Percentiles rank a stretch among this genome's conserved stretches.
Conservation (phyloP, 371 early-diverging fungal species). For the Mucor circinelloides region DNA sequence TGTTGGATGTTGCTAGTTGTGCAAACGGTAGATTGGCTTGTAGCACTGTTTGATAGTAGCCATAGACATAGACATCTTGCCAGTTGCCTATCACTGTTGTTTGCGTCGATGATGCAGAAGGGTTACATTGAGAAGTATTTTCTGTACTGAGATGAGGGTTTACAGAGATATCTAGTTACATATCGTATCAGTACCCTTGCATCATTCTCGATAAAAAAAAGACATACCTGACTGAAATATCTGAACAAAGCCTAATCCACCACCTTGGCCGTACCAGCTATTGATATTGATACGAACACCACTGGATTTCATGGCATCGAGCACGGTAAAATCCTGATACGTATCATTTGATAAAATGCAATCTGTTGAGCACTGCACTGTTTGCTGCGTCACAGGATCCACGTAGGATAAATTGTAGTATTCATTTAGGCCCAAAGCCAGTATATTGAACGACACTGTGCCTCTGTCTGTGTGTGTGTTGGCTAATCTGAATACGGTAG, state of each 20-base stretch:
- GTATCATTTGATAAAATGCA: slow-evolving; percentile 52
- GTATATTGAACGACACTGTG: slow-evolving; percentile 61
- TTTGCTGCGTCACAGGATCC: slow-evolving; percentile 49
- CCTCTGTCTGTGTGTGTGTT: slow-evolving; percentile 62
- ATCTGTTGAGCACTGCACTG: slow-evolving; percentile 45
- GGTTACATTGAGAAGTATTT: not conserved
- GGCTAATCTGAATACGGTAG: slow-evolving; percentile 64
- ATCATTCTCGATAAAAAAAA: not conserved
- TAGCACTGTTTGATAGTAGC: slow-evolving; percentile 45
- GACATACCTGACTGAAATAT: slow-evolving; percentile 59
- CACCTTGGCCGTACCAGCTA: slow-evolving; percentile 69
- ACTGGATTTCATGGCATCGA: slow-evolving; percentile 22
- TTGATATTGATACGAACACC: slow-evolving; percentile 59
- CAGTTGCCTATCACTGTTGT: slow-evolving; percentile 41
- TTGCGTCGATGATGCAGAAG: slow-evolving; percentile 16
- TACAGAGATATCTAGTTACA: slow-evolving; percentile 7
- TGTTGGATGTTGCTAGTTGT: slow-evolving; percentile 36
- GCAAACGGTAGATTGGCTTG: slow-evolving; percentile 36
- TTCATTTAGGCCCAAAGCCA: slow-evolving; percentile 58
- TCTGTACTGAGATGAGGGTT: slow-evolving; percentile 41
- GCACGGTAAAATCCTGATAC: slow-evolving; percentile 54
- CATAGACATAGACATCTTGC: slow-evolving; percentile 37
- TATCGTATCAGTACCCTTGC: too few relatives aligned
- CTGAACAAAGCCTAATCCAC: slow-evolving; percentile 63
- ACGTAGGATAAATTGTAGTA: slow-evolving; percentile 56